These are phyloP conservation scores for Trichoderma sp. DNA, from an alignment of 2,329 filamentous ascomycete genomes.

Conservation along the genomic window DNA sequence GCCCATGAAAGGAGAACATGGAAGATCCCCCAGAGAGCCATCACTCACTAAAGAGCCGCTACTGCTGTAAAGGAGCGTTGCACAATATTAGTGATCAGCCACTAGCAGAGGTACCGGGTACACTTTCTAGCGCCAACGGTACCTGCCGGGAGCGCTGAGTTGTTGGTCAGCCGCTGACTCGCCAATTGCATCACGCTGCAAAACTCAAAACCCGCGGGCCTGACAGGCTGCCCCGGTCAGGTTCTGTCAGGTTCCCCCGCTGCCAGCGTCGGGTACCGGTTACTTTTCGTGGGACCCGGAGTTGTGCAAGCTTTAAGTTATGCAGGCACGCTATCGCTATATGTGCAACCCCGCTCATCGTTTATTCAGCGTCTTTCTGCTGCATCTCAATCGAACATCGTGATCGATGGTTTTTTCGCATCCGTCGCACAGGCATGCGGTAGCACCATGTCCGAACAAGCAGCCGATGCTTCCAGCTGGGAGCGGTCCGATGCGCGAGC, in stretches of 20 bases:
- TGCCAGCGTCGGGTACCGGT: not conserved
- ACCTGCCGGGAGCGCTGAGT: not conserved
- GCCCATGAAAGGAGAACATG: not conserved
- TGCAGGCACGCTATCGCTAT: not conserved
- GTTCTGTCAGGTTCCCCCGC: not conserved
- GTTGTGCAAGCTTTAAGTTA: not conserved
- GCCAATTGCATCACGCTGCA: not conserved
- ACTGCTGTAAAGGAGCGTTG: not conserved
- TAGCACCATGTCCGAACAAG: conserved; percentile 12
- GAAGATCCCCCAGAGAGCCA: not conserved
- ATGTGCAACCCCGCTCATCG: conserved; percentile 7
- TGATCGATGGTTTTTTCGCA: not conserved
- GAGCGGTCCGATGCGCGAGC: conserved; percentile 14
- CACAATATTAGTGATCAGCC: not conserved
- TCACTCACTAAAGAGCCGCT: not conserved
- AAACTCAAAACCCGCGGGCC: not conserved
- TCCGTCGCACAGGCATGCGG: conserved; percentile 11
- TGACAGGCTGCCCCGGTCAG: not conserved
- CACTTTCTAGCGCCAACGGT: not conserved
- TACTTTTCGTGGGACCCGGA: not conserved
- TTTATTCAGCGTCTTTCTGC: not conserved
- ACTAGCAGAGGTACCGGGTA: not conserved
- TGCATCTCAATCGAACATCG: not conserved
- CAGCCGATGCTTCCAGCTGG: conserved; percentile 10
- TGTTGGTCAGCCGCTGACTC: not conserved